phyloP scores from a whole-genome alignment of 2,329 filamentous ascomycete genomes.

The Stagonosporopsis tanaceti region DNA sequence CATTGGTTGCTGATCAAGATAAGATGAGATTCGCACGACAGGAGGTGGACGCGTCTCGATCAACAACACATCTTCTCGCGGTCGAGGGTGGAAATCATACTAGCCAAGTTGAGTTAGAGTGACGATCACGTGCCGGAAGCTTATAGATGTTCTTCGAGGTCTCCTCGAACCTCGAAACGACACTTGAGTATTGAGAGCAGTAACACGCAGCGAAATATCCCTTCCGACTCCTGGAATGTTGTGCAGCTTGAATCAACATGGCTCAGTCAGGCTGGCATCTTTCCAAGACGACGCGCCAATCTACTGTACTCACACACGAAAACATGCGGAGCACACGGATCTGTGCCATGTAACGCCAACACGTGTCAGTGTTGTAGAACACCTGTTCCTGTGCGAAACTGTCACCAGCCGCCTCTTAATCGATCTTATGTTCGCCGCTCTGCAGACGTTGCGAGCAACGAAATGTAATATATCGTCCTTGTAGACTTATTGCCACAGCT shows the following conservation, averaged over 20 bases:
- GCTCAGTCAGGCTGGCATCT: not conserved
- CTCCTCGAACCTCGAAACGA: not conserved
- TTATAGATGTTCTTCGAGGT: not conserved
- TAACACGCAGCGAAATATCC: not conserved
- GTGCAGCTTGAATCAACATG: not conserved
- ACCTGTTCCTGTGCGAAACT: not conserved
- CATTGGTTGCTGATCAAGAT: not conserved
- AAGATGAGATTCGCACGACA: not conserved
- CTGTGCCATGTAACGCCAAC: constrained; percentile 5
- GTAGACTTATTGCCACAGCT: not conserved
- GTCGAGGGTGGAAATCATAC: not conserved
- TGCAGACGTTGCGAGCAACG: not conserved
- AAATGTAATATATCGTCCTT: not conserved
- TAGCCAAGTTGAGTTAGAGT: not conserved
- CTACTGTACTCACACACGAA: constrained; percentile 6
- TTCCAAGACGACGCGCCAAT: constrained; percentile 12
- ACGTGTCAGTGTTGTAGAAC: constrained; percentile 4
- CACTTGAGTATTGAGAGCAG: not conserved
- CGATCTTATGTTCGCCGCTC: not conserved
- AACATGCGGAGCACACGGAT: constrained; percentile 14
- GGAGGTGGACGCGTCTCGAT: not conserved
- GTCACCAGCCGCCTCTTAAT: not conserved
- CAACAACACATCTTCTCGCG: too few relatives aligned
- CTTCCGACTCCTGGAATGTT: not conserved
- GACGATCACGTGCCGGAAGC: not conserved